Evolutionary conservation across 495 filamentous ascomycete genomes (phyloP).

Genomic region (Podospora comata): DNA sequence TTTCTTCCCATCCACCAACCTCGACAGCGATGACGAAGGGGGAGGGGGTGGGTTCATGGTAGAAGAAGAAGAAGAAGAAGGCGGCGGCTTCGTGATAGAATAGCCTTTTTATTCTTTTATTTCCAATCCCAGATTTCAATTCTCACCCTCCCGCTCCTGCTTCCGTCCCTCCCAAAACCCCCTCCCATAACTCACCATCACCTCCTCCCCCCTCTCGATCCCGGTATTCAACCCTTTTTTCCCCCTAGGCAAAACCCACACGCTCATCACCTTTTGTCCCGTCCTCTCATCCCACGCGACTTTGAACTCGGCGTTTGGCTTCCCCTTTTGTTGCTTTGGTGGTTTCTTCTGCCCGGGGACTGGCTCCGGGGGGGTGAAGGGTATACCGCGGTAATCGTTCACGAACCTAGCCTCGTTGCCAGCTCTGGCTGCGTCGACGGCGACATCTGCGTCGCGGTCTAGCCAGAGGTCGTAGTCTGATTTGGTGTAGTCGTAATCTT

Average conservation of each 20-base stretch:
- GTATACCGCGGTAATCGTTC: slow-evolving; percentile 70
- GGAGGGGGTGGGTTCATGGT: slow-evolving; percentile 38
- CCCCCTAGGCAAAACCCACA: slow-evolving; percentile 58
- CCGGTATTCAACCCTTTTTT: slow-evolving; percentile 44
- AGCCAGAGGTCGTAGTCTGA: slow-evolving; percentile 69
- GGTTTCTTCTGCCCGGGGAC: background rate
- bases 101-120: background rate
- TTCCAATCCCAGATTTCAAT: too few species aligned
- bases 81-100: background rate
- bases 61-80: slow-evolving; percentile 10
- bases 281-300: slow-evolving; percentile 49
- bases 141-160: slow-evolving; percentile 31
- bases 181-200: slow-evolving; percentile 67
- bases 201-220: slow-evolving; percentile 26
- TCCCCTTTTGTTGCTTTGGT: slow-evolving; percentile 15
- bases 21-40: slow-evolving; percentile 20
- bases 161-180: slow-evolving; percentile 54
- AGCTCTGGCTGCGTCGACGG: slow-evolving; percentile 57
- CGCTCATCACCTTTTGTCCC: slow-evolving; percentile 53
- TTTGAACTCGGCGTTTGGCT: slow-evolving; percentile 61
- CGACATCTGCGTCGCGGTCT: slow-evolving; percentile 54
- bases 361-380: background rate
- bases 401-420: slow-evolving; percentile 72
- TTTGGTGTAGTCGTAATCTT: slow-evolving; percentile 37
- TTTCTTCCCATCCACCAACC: background rate